Evolutionary conservation across 2,329 filamentous ascomycete genomes (phyloP).

Genomic region (Microcyclosporella mali): DNA sequence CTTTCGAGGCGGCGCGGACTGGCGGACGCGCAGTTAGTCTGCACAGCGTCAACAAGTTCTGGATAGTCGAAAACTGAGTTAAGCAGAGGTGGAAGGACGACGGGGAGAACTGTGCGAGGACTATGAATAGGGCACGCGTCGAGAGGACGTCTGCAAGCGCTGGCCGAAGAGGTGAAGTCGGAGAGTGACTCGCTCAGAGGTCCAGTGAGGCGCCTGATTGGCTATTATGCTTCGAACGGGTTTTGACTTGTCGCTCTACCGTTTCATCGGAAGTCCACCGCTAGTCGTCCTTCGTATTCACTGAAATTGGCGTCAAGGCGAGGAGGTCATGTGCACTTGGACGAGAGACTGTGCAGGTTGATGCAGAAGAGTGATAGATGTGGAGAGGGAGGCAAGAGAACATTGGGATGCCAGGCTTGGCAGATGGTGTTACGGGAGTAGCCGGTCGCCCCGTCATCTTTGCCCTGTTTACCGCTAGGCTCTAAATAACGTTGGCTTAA

Average conservation of each 20-base stretch:
- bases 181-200: constrained; percentile 5
- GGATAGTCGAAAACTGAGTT: too few species aligned
- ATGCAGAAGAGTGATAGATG: background rate
- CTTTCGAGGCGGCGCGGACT: background rate
- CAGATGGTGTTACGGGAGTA: background rate
- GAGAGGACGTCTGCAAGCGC: constrained; percentile 9
- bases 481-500: background rate
- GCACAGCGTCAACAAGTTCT: background rate
- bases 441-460: background rate
- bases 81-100: background rate
- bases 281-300: too few species aligned
- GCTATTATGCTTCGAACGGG: background rate
- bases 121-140: constrained; percentile 20
- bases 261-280: too few species aligned
- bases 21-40: constrained; percentile 1
- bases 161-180: constrained; percentile 10
- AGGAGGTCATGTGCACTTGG: too few species aligned
- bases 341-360: too few species aligned
- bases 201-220: too few species aligned
- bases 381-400: background rate
- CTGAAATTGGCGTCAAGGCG: too few species aligned
- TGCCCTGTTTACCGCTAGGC: background rate
- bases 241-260: too few species aligned
- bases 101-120: constrained; percentile 18
- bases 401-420: too few species aligned